phyloP scores from a whole-genome alignment of 352 stramenopile genomes.

The Lagenidium sp. region DNA sequence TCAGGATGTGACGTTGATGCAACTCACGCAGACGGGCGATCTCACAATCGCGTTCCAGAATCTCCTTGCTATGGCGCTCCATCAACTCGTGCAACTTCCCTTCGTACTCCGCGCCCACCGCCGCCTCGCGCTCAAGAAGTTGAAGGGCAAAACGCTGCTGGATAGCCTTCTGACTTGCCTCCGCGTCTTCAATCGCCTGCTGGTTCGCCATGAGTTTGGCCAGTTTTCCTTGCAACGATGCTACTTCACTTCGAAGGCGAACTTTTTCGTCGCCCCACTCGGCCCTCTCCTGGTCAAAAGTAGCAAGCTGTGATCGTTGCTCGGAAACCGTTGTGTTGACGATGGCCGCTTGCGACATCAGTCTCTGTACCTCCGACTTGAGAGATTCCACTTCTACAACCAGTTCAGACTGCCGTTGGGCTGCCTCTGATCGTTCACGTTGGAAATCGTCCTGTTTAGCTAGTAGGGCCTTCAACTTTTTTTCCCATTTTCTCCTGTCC shows the following conservation, averaged over 20 bases:
- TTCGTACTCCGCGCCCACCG: constrained; percentile 31
- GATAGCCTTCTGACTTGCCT: constrained; percentile 15
- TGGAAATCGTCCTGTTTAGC: no score
- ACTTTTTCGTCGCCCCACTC: background rate
- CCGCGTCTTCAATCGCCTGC: constrained; percentile 3
- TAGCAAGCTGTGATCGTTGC: background rate
- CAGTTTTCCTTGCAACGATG: background rate
- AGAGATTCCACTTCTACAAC: no score
- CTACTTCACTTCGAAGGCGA: background rate
- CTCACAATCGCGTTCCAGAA: constrained; percentile 16
- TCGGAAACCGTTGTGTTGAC: background rate
- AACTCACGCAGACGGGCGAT: background rate
- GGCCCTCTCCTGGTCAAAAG: background rate
- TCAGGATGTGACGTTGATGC: background rate
- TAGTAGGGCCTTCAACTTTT: no score
- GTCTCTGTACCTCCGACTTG: no score
- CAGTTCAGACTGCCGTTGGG: no score
- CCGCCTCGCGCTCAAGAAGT: constrained; percentile 21
- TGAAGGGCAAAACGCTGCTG: constrained; percentile 22
- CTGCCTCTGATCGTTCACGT: no score
- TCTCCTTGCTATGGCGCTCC: constrained; percentile 29
- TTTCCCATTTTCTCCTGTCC: no score
- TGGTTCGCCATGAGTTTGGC: constrained; percentile 7
- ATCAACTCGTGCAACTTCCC: constrained; percentile 21
- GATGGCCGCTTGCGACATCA: background rate